Conservation (phyloP, 1,139 yeast species). For the Taiozyma sp. region DNA sequence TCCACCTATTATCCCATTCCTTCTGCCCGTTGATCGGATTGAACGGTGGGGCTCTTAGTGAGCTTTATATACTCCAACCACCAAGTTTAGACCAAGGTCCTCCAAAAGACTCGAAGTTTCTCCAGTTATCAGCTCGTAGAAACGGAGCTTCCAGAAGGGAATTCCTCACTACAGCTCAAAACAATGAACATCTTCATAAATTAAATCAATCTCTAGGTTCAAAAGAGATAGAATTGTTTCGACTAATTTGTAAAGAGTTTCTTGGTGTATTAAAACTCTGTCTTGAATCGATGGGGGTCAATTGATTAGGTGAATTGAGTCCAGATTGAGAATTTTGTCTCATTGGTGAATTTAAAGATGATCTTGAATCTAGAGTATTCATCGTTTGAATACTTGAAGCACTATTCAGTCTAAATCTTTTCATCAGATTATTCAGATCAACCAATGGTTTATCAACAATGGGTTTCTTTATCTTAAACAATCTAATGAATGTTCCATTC, state of each 20-base stretch:
- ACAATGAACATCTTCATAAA: too few species aligned
- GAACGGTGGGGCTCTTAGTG: too few species aligned
- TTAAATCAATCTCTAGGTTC: neutral
- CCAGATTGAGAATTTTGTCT: constrained; percentile 12
- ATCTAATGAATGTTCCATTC: constrained; percentile 54
- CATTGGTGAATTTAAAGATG: constrained; percentile 7
- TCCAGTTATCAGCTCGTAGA: too few species aligned
- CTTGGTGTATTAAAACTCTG: constrained; percentile 23
- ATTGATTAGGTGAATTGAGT: constrained; percentile 20
- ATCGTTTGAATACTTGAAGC: constrained; percentile 11
- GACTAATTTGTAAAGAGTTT: constrained; percentile 1
- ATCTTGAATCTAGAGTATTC: constrained; percentile 13
- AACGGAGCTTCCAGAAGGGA: too few species aligned
- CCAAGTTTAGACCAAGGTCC: too few species aligned
- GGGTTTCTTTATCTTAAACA: constrained; percentile 50
- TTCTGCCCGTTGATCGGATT: too few species aligned
- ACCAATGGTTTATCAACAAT: constrained; percentile 40
- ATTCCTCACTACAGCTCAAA: too few species aligned
- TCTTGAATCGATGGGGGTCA: constrained; percentile 24
- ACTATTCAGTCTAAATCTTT: constrained; percentile 32
- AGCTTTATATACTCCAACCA: too few species aligned
- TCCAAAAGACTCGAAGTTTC: too few species aligned
- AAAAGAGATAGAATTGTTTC: neutral
- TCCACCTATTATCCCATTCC: too few species aligned
- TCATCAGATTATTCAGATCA: constrained; percentile 44